phyloP scores from a whole-genome alignment of 202 grass and related monocot genomes.

The Panicum hallii region DNA sequence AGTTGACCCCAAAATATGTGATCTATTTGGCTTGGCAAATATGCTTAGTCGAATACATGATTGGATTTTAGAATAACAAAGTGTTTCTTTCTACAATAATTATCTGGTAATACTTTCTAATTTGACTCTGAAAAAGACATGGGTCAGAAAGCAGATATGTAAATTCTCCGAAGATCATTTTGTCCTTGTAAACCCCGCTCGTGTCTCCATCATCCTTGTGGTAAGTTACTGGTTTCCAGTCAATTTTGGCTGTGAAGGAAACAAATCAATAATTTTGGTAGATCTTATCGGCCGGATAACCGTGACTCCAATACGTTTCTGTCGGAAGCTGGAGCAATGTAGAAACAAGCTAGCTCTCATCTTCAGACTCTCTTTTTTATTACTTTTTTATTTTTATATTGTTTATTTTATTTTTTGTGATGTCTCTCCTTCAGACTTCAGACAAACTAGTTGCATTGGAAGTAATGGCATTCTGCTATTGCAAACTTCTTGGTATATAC shows the following conservation, averaged over 20 bases:
- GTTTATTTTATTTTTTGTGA: too few relatives aligned
- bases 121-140: neutral
- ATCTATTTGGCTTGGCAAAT: neutral
- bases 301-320: neutral
- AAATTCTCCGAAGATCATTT: neutral
- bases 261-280: neutral
- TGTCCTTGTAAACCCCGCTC: slow-evolving; percentile 7
- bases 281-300: neutral
- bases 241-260: neutral
- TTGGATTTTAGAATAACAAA: neutral
- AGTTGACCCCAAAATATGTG: neutral
- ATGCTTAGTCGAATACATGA: neutral
- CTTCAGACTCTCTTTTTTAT: slow-evolving; percentile 19
- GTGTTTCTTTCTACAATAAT: neutral
- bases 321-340: neutral
- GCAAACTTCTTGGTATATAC: slow-evolving; percentile 31
- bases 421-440: neutral
- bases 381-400: too few relatives aligned
- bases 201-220: slow-evolving; percentile 18
- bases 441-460: slow-evolving; percentile 45
- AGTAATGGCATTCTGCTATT: slow-evolving; percentile 25
- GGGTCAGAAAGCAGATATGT: neutral
- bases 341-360: slow-evolving; percentile 23
- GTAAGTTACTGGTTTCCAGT: neutral
- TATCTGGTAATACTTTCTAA: neutral